These are phyloP conservation scores for Leccinum fibrillosum DNA, from an alignment of 768 basidiomycete species.

Conservation along the genomic window DNA sequence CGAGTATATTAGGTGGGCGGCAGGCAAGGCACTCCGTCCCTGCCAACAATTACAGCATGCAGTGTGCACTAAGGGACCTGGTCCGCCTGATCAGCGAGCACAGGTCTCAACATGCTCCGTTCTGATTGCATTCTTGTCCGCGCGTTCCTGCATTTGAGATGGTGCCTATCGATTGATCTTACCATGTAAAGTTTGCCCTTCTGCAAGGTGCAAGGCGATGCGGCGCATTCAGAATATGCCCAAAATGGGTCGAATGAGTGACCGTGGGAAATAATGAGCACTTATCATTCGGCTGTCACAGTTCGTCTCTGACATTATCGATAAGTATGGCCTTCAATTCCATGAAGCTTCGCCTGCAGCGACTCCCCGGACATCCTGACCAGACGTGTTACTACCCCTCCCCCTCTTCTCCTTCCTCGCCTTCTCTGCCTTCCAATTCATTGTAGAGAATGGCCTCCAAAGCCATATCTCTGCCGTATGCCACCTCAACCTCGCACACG, in stretches of 20 bases:
- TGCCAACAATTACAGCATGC: conserved; percentile 4
- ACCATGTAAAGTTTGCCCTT: not conserved
- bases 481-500: too few species aligned
- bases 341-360: too few species aligned
- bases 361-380: too few species aligned
- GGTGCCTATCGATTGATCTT: not conserved
- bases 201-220: too few species aligned
- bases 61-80: not conserved
- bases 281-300: too few species aligned
- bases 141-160: not conserved
- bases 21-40: too few species aligned
- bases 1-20: too few species aligned
- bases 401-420: not conserved
- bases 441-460: not conserved
- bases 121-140: not conserved
- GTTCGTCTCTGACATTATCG: too few species aligned
- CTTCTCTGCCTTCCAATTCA: conserved; percentile 8
- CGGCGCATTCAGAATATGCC: too few species aligned
- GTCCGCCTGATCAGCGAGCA: not conserved
- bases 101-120: not conserved
- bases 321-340: too few species aligned
- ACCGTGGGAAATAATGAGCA: conserved; percentile 25
- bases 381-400: too few species aligned
- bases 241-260: not conserved
- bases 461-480: too few species aligned